phyloP scores from a whole-genome alignment of 331 rosid genomes.

The Telfairia occidentalis region DNA sequence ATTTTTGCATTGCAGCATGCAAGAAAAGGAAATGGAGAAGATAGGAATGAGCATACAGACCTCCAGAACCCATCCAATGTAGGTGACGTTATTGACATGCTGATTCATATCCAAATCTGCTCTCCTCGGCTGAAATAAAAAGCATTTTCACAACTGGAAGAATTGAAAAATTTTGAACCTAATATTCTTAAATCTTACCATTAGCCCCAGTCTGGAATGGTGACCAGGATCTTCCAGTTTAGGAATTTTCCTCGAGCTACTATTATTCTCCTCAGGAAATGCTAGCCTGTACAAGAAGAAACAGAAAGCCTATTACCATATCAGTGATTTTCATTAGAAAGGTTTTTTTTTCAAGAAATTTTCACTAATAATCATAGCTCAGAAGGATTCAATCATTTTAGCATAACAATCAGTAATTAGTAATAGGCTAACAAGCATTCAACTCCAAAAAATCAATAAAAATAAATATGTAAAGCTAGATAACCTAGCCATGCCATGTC shows the following conservation, averaged over 20 bases:
- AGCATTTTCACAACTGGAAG: constrained; percentile 25
- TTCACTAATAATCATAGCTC: neutral
- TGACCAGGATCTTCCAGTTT: constrained; percentile 73
- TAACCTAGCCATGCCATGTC: neutral
- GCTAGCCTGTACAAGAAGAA: constrained; percentile 39
- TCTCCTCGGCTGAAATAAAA: constrained; percentile 71
- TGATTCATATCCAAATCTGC: constrained; percentile 94
- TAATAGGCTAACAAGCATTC: neutral
- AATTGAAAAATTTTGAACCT: constrained; percentile 7
- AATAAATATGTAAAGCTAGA: neutral
- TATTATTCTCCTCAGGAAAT: constrained; percentile 59
- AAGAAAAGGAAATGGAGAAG: neutral
- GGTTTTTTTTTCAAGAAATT: neutral
- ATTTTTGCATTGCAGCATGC: neutral
- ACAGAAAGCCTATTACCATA: neutral
- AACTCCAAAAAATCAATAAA: neutral
- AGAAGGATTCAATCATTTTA: neutral
- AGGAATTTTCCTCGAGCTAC: constrained; percentile 60
- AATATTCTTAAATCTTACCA: constrained; percentile 43
- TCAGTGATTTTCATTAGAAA: constrained; percentile 1
- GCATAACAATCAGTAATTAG: neutral
- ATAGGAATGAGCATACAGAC: constrained; percentile 26
- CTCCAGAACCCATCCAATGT: constrained; percentile 96
- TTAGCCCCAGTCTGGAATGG: constrained; percentile 49
- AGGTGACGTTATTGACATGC: constrained; percentile 83